These are phyloP conservation scores for Pterulicium gracile DNA, from an alignment of 1,284 basidiomycete genomes.

Conservation along the genomic window DNA sequence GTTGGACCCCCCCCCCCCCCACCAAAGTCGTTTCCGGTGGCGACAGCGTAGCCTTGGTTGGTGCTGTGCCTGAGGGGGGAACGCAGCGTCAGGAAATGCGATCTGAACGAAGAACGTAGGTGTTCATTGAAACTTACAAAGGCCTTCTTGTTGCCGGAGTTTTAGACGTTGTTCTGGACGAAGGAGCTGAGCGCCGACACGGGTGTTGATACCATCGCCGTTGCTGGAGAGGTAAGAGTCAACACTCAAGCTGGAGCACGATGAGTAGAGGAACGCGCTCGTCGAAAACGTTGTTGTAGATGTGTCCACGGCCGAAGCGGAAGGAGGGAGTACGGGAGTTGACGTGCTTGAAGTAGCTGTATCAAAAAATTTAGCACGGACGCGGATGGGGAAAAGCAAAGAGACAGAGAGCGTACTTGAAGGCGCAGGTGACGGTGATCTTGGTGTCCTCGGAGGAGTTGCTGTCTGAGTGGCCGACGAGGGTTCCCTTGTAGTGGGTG, in stretches of 20 bases:
- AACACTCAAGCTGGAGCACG: background rate
- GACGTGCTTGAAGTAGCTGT: background rate
- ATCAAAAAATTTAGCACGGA: background rate
- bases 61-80: too few species aligned
- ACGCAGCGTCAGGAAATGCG: too few species aligned
- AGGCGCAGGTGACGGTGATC: background rate
- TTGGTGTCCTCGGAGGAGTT: background rate
- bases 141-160: background rate
- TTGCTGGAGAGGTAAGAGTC: conserved; percentile 7
- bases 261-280: background rate
- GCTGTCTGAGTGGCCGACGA: background rate
- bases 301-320: conserved; percentile 26
- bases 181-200: conserved; percentile 2
- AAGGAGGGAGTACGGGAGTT: conserved; percentile 10
- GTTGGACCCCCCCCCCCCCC: background rate
- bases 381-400: background rate
- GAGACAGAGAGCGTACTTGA: background rate
- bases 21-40: too few species aligned
- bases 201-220: background rate
- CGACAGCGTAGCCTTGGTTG: too few species aligned
- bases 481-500: background rate
- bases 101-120: too few species aligned
- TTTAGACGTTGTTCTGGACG: conserved; percentile 2
- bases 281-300: background rate
- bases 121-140: background rate